phyloP scores from a whole-genome alignment of 306 rosid species.

The Ammopiptanthus mongolicus region DNA sequence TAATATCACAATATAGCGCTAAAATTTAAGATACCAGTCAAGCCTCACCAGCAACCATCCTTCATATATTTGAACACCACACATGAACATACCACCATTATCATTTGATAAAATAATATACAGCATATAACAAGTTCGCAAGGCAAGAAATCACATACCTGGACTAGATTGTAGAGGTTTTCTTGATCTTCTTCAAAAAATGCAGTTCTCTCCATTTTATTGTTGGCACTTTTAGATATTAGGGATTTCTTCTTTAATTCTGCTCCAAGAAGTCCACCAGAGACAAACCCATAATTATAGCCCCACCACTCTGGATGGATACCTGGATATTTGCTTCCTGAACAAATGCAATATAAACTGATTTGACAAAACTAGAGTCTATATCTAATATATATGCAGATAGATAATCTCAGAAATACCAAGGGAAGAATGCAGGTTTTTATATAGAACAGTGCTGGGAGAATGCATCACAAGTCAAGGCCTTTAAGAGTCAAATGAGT shows the following conservation, averaged over 20 bases:
- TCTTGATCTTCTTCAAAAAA: constrained; percentile 94
- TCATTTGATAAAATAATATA: not conserved
- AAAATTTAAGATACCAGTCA: not conserved
- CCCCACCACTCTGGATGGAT: constrained; percentile 93
- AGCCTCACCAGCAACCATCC: not conserved
- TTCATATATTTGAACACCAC: constrained; percentile 4
- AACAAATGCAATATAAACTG: constrained; percentile 15
- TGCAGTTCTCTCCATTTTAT: constrained; percentile 48
- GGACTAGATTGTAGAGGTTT: constrained; percentile 85
- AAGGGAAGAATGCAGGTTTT: not conserved
- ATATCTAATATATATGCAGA: not conserved
- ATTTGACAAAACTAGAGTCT: not conserved
- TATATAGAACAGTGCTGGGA: not conserved
- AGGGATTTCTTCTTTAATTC: constrained; percentile 45
- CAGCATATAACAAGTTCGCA: not conserved
- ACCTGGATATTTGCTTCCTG: constrained; percentile 41
- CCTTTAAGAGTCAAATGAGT: not conserved
- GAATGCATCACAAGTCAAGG: not conserved
- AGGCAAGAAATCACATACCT: constrained; percentile 45
- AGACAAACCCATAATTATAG: constrained; percentile 61
- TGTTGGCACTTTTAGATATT: constrained; percentile 28
- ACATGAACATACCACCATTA: not conserved
- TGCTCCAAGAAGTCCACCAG: constrained; percentile 93
- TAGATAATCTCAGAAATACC: not conserved
- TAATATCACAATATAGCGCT: not conserved